A percentile compares a stretch with the other conserved stretches of the same genome.
These are phyloP conservation scores for Tetrahymena malaccensis DNA, from an alignment of 73 alveolate species.

Conservation along the genomic window DNA sequence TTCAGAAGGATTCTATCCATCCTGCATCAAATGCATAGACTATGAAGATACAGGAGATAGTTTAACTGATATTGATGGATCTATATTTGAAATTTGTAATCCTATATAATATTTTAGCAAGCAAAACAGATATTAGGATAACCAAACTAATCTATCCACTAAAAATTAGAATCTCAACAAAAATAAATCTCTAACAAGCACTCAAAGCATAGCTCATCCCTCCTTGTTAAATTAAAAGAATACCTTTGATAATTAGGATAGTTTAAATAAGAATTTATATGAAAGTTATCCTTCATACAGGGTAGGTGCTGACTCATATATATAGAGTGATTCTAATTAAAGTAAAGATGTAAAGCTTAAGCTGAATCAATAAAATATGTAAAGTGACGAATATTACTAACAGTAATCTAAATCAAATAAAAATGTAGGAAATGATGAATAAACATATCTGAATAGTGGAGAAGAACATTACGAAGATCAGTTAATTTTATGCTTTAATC, in stretches of 20 bases:
- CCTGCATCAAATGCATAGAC: not conserved
- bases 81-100: not conserved
- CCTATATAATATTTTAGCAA: not conserved
- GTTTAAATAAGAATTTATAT: too few relatives aligned
- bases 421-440: not conserved
- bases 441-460: not conserved
- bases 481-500: not conserved
- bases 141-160: not conserved
- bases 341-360: not conserved
- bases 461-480: not conserved
- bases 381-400: not conserved
- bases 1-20: not conserved
- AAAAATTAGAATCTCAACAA: not conserved
- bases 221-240: not conserved
- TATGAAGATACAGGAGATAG: not conserved
- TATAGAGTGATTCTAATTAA: not conserved
- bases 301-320: not conserved
- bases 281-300: not conserved
- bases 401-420: not conserved
- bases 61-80: not conserved
- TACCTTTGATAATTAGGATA: not conserved
- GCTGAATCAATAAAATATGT: not conserved
- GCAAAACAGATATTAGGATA: not conserved
- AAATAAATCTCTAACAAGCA: not conserved
- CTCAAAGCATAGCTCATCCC: not conserved